Percentiles rank a stretch among this genome's conserved stretches.
Conservation (phyloP, 208 protist genomes). For the Trypanosoma rangeli region DNA sequence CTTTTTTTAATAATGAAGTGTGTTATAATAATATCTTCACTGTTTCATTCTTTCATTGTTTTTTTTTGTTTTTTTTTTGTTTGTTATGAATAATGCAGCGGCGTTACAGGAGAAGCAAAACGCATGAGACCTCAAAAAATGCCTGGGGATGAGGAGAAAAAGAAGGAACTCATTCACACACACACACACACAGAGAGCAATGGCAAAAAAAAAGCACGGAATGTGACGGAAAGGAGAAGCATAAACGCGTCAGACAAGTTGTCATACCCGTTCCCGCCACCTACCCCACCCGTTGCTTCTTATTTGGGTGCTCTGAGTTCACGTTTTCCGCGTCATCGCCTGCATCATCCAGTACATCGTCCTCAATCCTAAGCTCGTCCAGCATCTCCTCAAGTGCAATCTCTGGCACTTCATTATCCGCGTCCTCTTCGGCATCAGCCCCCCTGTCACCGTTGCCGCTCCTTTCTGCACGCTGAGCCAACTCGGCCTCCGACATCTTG, state of each 20-base stretch:
- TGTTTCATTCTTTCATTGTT: too few species aligned
- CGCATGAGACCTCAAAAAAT: too few species aligned
- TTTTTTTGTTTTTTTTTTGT: neutral
- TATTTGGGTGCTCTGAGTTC: constrained; percentile 8
- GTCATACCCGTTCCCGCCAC: neutral
- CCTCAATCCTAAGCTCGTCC: constrained; percentile 79
- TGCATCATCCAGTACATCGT: constrained; percentile 28
- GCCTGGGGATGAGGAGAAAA: too few species aligned
- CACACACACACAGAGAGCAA: too few species aligned
- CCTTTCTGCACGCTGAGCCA: constrained; percentile 29
- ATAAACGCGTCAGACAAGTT: neutral
- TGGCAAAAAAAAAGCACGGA: too few species aligned
- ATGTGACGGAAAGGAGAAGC: too few species aligned
- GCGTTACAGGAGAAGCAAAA: too few species aligned
- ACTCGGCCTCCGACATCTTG: constrained; percentile 57
- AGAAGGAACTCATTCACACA: too few species aligned
- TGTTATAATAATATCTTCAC: neutral
- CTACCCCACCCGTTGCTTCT: constrained; percentile 10
- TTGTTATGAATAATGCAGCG: neutral
- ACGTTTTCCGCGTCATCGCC: constrained; percentile 20
- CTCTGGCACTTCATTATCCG: constrained; percentile 66
- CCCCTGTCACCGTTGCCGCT: neutral
- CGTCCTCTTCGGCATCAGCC: constrained; percentile 23
- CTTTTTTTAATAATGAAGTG: neutral
- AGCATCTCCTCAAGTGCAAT: constrained; percentile 81